phyloP scores from a whole-genome alignment of 345 rosid genomes.

The Pugionium dolabratum region DNA sequence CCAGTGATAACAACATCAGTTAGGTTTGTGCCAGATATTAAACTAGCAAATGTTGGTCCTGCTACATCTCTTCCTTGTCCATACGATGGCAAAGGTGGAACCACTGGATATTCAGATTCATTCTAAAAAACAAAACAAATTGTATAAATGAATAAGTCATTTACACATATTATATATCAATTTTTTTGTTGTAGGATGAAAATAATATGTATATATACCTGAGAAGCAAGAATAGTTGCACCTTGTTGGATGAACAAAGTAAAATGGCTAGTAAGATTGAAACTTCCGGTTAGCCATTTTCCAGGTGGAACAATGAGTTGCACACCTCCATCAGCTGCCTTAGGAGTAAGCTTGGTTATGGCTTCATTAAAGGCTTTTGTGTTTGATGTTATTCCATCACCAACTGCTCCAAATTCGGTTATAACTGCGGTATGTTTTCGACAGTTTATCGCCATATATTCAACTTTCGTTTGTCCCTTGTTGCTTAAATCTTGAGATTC shows the following conservation, averaged over 20 bases:
- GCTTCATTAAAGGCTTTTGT: conserved; percentile 63
- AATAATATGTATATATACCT: conserved; percentile 43
- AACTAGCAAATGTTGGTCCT: conserved; percentile 59
- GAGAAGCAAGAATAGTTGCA: conserved; percentile 68
- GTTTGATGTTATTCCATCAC: conserved; percentile 75
- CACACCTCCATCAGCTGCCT: conserved; percentile 63
- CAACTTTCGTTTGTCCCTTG: not conserved
- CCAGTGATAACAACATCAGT: conserved; percentile 78
- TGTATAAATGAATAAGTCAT: not conserved
- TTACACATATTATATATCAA: too few species aligned
- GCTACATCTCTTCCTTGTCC: conserved; percentile 72
- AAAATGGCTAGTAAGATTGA: conserved; percentile 80
- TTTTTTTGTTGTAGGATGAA: too few species aligned
- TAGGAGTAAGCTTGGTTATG: conserved; percentile 50
- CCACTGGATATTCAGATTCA: conserved; percentile 66
- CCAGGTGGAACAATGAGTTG: conserved; percentile 76
- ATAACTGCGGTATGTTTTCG: conserved; percentile 62
- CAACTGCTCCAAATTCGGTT: conserved; percentile 74
- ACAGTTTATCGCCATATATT: conserved; percentile 52
- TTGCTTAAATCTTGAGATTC: not conserved
- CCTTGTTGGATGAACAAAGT: conserved; percentile 71
- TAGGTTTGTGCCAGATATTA: conserved; percentile 73
- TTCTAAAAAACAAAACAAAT: conserved; percentile 7
- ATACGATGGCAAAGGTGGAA: conserved; percentile 63
- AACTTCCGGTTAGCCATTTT: conserved; percentile 81